phyloP scores from a whole-genome alignment of 768 basidiomycete species.

The Baorangia bicolor region DNA sequence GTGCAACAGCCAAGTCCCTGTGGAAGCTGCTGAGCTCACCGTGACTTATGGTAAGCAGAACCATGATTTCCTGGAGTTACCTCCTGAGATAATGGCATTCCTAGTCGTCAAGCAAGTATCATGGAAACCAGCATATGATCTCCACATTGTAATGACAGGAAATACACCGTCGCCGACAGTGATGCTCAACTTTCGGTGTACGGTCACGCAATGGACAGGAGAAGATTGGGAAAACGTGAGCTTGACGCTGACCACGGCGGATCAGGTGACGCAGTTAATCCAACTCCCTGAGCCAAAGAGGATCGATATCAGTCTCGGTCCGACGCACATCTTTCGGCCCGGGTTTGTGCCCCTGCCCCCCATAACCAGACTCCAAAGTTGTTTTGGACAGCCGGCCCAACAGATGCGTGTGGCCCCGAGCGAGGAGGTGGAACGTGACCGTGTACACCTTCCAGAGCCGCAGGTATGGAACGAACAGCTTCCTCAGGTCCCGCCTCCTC shows the following conservation, averaged over 20 bases:
- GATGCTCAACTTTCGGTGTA: conserved; percentile 29
- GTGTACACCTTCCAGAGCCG: too few relatives aligned
- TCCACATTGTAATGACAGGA: conserved; percentile 10
- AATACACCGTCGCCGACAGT: conserved; percentile 14
- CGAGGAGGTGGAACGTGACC: background rate
- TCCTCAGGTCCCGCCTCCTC: background rate
- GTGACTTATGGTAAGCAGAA: conserved; percentile 18
- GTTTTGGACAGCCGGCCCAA: too few relatives aligned
- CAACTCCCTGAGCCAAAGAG: conserved; percentile 25
- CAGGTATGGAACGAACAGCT: too few relatives aligned
- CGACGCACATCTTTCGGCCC: background rate
- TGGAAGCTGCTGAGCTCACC: conserved; percentile 15
- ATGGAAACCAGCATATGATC: conserved; percentile 23
- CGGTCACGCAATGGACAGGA: conserved; percentile 29
- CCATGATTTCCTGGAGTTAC: too few relatives aligned
- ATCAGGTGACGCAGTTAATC: conserved; percentile 15
- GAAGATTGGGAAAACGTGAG: conserved; percentile 31
- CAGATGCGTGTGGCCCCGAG: too few relatives aligned
- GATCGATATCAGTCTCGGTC: conserved; percentile 12
- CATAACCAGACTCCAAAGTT: too few relatives aligned
- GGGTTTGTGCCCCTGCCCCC: background rate
- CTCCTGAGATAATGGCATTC: background rate
- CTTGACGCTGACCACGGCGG: conserved; percentile 26
- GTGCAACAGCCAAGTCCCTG: background rate
- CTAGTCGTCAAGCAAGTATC: conserved; percentile 16